phyloP scores from a whole-genome alignment of 768 basidiomycete genomes.

The Hericium erinaceus region DNA sequence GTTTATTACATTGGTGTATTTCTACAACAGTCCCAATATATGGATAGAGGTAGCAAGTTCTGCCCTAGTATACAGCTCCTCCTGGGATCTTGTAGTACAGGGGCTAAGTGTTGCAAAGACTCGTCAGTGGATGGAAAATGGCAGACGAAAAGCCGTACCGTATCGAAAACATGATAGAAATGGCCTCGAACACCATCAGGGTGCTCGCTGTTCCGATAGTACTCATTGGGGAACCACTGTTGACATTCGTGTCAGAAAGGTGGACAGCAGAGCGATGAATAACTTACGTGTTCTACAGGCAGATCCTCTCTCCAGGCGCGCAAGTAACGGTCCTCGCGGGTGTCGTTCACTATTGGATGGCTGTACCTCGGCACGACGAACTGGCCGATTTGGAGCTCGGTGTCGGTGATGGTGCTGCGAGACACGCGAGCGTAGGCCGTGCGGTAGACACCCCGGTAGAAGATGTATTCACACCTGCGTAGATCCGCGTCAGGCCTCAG shows the following conservation, averaged over 20 bases:
- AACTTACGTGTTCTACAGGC: constrained; percentile 46
- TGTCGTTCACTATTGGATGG: constrained; percentile 43
- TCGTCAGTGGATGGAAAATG: neutral
- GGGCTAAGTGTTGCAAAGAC: constrained; percentile 15
- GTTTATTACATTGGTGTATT: neutral
- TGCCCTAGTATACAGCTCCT: constrained; percentile 20
- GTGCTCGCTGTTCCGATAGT: constrained; percentile 42
- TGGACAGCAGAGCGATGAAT: neutral
- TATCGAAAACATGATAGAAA: constrained; percentile 69
- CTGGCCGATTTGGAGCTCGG: constrained; percentile 82
- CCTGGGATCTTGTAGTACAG: constrained; percentile 34
- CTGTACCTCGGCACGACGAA: constrained; percentile 67
- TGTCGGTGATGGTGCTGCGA: constrained; percentile 79
- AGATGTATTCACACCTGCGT: constrained; percentile 81
- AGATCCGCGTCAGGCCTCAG: neutral
- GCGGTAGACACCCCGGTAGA: constrained; percentile 72
- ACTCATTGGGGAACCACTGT: constrained; percentile 74
- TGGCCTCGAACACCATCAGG: constrained; percentile 58
- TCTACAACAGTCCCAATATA: neutral
- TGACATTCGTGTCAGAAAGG: neutral
- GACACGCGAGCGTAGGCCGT: constrained; percentile 80
- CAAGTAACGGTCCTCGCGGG: constrained; percentile 53
- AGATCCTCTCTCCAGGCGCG: constrained; percentile 60
- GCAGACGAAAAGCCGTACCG: constrained; percentile 32
- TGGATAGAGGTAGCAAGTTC: neutral